phyloP scores from a whole-genome alignment of 1,284 basidiomycete genomes.

The Neolentinus lepideus region DNA sequence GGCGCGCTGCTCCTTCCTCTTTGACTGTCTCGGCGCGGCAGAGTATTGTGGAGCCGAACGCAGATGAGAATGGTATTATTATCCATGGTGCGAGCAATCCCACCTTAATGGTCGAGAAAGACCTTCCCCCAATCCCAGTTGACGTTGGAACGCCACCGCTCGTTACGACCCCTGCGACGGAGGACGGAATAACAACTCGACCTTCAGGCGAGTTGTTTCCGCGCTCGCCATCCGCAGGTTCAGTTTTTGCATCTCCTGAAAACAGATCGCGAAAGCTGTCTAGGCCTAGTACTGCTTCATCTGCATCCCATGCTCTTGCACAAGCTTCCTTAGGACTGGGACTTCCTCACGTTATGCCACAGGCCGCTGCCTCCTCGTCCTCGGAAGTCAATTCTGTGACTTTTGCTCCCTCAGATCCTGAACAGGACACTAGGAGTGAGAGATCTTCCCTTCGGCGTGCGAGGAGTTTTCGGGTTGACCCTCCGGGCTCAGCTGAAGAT shows the following conservation, averaged over 20 bases:
- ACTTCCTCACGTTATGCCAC: constrained; percentile 43
- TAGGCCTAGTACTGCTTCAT: constrained; percentile 8
- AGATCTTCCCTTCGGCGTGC: constrained; percentile 26
- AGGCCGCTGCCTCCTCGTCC: constrained; percentile 30
- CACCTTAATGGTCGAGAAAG: constrained; percentile 43
- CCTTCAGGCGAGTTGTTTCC: constrained; percentile 5
- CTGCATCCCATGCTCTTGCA: constrained; percentile 32
- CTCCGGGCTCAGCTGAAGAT: constrained; percentile 14
- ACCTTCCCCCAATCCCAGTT: constrained; percentile 57
- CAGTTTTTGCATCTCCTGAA: not conserved
- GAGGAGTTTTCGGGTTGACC: constrained; percentile 35
- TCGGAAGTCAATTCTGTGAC: constrained; percentile 35
- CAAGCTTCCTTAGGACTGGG: constrained; percentile 54
- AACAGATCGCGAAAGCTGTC: constrained; percentile 6
- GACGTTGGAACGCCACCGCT: constrained; percentile 5
- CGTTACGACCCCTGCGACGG: not conserved
- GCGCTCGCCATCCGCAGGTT: constrained; percentile 12
- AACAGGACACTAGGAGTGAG: constrained; percentile 8
- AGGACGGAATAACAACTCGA: not conserved
- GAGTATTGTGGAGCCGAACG: constrained; percentile 13
- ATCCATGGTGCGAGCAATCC: constrained; percentile 8
- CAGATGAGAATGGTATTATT: constrained; percentile 23
- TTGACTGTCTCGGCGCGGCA: constrained; percentile 12
- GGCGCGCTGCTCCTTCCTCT: constrained; percentile 30
- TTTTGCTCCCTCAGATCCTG: constrained; percentile 19